Evolutionary conservation across 106 monocot species (phyloP), one percentile per base, ranked within the genome.

Genomic region (Vanilla planifolia): DNA sequence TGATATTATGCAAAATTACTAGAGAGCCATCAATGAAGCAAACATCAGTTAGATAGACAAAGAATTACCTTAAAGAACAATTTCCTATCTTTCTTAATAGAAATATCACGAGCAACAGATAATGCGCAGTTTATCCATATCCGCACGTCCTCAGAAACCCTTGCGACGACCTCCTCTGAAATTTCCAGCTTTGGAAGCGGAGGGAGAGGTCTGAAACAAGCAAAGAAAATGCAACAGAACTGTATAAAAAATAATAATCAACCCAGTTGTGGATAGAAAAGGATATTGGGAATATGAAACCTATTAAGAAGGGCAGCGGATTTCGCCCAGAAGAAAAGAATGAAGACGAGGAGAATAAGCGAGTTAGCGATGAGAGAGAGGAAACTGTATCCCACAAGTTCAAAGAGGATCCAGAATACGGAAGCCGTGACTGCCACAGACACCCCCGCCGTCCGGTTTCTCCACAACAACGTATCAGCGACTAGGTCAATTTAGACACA

Each of bases 261-360:
- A 16, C 15, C 20, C 16, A 24, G 65, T 17, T 51, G 39, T n/a
- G 8, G 19, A 59, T 44, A 15, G 2, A 36, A 28, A 29, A 24
- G 51, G 11, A 33, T 51, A 45, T 24, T 44, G 25, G 3, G 1
- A 22, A 0, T 16, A 17, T n/a, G 17, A 29, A 33, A 92, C 92
- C 96, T 73, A 63, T 88, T 91, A 67, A 98, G 88, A 51, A 92
- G 86, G 10, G 72, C 53, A 2, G 96, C 96, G 22, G 96, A 81
- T 67, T 78, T 79, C 40, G 91, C 96, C 96, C 96, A 98, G 57
- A 91, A 79, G 82, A 98, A 98, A 69, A 98, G 76, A 47, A 98
- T 92, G 53, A 43, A 60, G 53, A 85, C 68, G 33, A 98, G 75
- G 41, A 98, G 88, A 45, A 91, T 79, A 39, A 98, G 48, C 7